Evolutionary conservation across 306 rosid species (phyloP), one percentile per base, ranked within the genome.

Genomic region (Quercus wislizeni): DNA sequence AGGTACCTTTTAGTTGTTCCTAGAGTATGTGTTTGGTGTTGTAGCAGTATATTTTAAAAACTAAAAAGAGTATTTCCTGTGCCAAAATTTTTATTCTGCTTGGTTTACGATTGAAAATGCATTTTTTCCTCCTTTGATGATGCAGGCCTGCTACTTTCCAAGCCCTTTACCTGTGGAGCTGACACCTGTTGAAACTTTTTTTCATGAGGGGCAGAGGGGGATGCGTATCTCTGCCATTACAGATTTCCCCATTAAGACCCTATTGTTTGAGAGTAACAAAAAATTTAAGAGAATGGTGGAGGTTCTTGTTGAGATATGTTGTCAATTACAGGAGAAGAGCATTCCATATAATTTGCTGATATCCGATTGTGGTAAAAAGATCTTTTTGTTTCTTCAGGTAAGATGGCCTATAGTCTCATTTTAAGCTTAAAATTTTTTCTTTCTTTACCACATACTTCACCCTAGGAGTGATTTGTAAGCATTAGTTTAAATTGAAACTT

Each of bases 111-210:
- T 18, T 51, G 25, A 35, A 69, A 78, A 56, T 76, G 75, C 49
- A 20, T 25, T 61, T 23, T 15, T 52, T 38, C n/a, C 55, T 74
- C 23, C 59, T 27, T 28, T 18, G 56, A 63, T 80, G 61, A 18
- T 78, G 79, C 83, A 85, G 88, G 88, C 83, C 13, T 79, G 83
- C 69, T 78, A 81, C 79, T 82, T 85, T 72, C 82, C 84, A 35
- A 71, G 64, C 79, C 86, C 79, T 75, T 82, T 85, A 46, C 83
- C 88, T 56, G 83, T 85, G 15, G 88, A 85, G 79, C 65, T 79
- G 69, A 81, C 76, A 77, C 67, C 81, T 46, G 76, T 76, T 51
- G 76, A 78, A 78, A 49, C 81, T 12, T 25, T 81, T 68, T 85
- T 69, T 25, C 67, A 78, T 1, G 54, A 75, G 33, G 67, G 77